phyloP scores from a whole-genome alignment of 192 early-diverging fungal genomes.

The Glomus cerebriforme region DNA sequence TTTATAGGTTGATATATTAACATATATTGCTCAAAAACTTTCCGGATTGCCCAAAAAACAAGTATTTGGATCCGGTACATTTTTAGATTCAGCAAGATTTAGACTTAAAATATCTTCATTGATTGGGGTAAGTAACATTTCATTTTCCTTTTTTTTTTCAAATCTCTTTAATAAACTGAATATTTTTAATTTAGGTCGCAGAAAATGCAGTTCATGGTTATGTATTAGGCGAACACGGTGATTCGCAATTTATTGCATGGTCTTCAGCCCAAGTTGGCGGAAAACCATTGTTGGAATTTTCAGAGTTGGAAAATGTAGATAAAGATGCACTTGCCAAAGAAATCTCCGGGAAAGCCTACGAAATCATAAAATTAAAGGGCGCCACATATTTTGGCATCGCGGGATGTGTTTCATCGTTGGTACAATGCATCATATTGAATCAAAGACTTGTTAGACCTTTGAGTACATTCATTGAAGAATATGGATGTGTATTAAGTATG shows the following conservation, averaged over 20 bases:
- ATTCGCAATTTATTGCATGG: constrained; percentile 86
- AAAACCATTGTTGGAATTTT: constrained; percentile 64
- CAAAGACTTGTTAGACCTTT: constrained; percentile 70
- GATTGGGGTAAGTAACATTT: constrained; percentile 33
- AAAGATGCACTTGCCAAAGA: constrained; percentile 55
- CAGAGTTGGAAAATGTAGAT: constrained; percentile 61
- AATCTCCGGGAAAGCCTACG: constrained; percentile 74
- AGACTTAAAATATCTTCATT: constrained; percentile 57
- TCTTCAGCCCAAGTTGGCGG: constrained; percentile 71
- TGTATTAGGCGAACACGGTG: constrained; percentile 85
- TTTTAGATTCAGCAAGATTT: constrained; percentile 75
- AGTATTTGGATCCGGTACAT: constrained; percentile 87
- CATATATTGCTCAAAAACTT: constrained; percentile 80
- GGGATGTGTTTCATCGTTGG: constrained; percentile 71
- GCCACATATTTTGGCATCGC: constrained; percentile 86
- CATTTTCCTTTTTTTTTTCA: background rate
- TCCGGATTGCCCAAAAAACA: constrained; percentile 75
- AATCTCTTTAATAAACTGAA: constrained; percentile 1
- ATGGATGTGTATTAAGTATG: constrained; percentile 70
- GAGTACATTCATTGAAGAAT: constrained; percentile 64
- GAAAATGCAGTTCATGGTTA: constrained; percentile 78
- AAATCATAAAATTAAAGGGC: constrained; percentile 85
- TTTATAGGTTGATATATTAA: constrained; percentile 65
- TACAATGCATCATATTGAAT: constrained; percentile 70
- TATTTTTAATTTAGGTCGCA: constrained; percentile 47